Evolutionary conservation across 2,329 filamentous ascomycete genomes (phyloP).

Genomic region (Colletotrichum salicis): DNA sequence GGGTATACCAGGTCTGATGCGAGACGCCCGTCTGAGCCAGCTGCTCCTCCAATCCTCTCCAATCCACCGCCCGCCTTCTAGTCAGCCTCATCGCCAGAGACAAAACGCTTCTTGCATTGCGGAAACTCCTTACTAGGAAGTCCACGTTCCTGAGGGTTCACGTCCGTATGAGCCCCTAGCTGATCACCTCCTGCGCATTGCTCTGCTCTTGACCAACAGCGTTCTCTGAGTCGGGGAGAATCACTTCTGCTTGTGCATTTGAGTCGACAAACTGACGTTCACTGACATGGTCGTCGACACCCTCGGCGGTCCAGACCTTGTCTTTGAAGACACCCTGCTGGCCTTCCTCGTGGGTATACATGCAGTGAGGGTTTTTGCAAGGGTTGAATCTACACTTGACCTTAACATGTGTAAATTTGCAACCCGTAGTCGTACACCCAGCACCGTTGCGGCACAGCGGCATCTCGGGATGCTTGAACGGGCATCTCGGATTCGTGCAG

Average conservation of each 20-base stretch:
- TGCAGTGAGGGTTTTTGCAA: conserved; percentile 87
- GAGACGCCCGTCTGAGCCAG: conserved; percentile 2
- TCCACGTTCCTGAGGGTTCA: neutral
- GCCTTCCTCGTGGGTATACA: conserved; percentile 90
- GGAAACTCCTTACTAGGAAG: neutral
- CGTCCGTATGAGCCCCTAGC: conserved; percentile 17
- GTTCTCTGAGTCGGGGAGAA: conserved; percentile 67
- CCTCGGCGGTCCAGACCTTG: conserved; percentile 86
- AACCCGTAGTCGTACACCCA: conserved; percentile 82
- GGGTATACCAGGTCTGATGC: conserved; percentile 2
- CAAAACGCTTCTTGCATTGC: conserved; percentile 7
- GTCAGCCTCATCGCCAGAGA: conserved; percentile 1
- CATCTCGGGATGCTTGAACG: conserved; percentile 89
- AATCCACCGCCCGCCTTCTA: neutral
- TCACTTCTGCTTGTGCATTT: conserved; percentile 73
- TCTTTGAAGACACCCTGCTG: conserved; percentile 87
- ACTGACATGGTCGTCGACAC: conserved; percentile 75
- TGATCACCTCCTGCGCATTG: conserved; percentile 53
- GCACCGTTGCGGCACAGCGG: conserved; percentile 91
- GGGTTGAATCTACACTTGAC: conserved; percentile 91
- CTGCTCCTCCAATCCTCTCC: neutral
- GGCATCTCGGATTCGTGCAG: conserved; percentile 87
- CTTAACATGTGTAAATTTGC: conserved; percentile 89
- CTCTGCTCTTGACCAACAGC: conserved; percentile 51
- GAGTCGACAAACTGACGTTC: conserved; percentile 89